Base-by-base conservation (phyloP, 2,329 filamentous ascomycete species). In the Orbilia javanica region DNA sequence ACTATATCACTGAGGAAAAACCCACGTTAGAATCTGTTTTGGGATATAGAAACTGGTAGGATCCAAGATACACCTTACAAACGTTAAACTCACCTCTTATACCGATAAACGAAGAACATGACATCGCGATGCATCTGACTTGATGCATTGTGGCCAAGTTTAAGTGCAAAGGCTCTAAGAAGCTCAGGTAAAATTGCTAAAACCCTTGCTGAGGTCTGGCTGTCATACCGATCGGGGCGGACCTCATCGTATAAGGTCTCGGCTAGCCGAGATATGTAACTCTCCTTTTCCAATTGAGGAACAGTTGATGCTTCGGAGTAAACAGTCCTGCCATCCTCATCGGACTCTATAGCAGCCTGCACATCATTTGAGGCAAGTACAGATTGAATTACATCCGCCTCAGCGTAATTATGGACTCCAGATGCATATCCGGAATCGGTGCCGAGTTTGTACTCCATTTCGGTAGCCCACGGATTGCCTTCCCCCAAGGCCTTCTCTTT, bases 21-120 rank as follows among this genome's bases (percentile, higher is more conserved):
- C 29, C 4, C 10, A 34, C 4, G 10, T 18, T 25, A 18, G 25
- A 5, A 10, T 53, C 50, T 3, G 25, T 3, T 18, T 39, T 20
- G 4, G 15, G 20, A 46, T 39, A 20, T 18, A 46, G 15, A 42
- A 13, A 15, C 4, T 5, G 13, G 3, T n/a, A 3, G 3, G 39
- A 42, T 3, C 15, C 15, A 42, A 42, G 29, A 60, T 25, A 48
- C 15, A 8, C 18, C 20, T 53, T 5, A 31, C 29, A 4, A 31
- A 27, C 0, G n/a, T 15, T 48, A 13, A 27, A 69, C 71, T 27
- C 3, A 75, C 71, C 39, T 3, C 8, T 46, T 22, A 27, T 55
- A 27, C 20, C 65, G 69, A 25, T 76, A 48, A 8, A 69, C 18
- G n/a, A 76, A 76, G 20, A 48, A 55, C 72, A 65, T 69, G 0